Base-by-base conservation (phyloP, 1,139 yeast genomes). In the Wickerhamomyces sp. region DNA sequence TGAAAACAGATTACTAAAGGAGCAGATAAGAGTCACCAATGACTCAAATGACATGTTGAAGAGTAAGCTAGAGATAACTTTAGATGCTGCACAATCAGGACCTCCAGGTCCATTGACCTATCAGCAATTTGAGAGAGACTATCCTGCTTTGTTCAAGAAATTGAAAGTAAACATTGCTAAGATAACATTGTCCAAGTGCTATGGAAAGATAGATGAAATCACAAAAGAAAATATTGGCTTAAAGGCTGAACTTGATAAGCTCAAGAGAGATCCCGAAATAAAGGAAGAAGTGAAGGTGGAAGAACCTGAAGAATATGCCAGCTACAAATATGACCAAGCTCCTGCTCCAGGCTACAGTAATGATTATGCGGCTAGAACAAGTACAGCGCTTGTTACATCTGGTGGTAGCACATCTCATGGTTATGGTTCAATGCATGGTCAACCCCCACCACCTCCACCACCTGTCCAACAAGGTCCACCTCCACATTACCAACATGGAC, bases 91-190 rank as follows among this genome's bases (percentile, higher is more conserved):
- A n/a, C 29, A 26, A 2, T 10, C 6, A 18, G 37, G 27, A 31
- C 9, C 10, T 11, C 18, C 30, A 6, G 32, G n/a, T 6, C 26
- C 2, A 6, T 7, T 41, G 8, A 38, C 35, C 8, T 40, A 41
- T 18, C 35, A 44, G 27, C 40, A 43, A 1, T 39, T 47, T 32
- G 37, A 49, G 34, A n/a, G 4, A 6, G 32, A 30, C 4, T 39
- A 45, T 23, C 49, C 47, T 5, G 26, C 34, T 14, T 23, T 45
- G 4, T 14, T 34, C 8, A 7, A 32, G 10, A 39, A 13, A 2
- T 34, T 49, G 8, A 40, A 41, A 23, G 7, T 26, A 1, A 40
- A 46, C 30, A 34, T 33, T 13, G 39, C 37, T 6, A 46, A 43
- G 23, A 15, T 41, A 10, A 39, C 37, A 10, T 5, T 27, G 4